phyloP scores from a whole-genome alignment of 345 rosid genomes.

The Gossypium arboreum region DNA sequence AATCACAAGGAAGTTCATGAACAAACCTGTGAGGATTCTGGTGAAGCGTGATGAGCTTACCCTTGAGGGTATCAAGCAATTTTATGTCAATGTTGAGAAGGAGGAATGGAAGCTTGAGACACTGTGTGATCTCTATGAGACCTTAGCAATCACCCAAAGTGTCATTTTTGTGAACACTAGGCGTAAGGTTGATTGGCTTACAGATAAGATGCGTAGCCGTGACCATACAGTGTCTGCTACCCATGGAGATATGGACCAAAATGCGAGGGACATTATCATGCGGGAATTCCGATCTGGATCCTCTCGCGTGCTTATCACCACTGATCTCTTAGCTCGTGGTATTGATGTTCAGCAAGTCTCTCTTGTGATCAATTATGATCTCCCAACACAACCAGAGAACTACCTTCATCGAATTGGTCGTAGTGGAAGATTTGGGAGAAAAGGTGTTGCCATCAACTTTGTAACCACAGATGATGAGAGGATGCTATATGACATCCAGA shows the following conservation, averaged over 20 bases:
- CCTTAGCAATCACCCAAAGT: slow-evolving; percentile 44
- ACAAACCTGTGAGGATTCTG: slow-evolving; percentile 46
- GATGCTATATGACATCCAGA: slow-evolving; percentile 22
- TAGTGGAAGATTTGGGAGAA: slow-evolving; percentile 36
- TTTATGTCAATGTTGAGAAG: no score
- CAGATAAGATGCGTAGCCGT: slow-evolving; percentile 37
- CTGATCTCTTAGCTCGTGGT: slow-evolving; percentile 34
- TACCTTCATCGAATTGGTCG: slow-evolving; percentile 34
- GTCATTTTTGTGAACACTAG: slow-evolving; percentile 44
- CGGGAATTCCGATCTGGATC: slow-evolving; percentile 34
- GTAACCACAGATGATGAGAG: slow-evolving; percentile 24
- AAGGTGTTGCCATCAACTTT: slow-evolving; percentile 32
- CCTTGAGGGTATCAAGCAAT: slow-evolving; percentile 35
- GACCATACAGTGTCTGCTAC: slow-evolving; percentile 33
- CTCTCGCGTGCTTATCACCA: slow-evolving; percentile 36
- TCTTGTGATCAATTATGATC: slow-evolving; percentile 35
- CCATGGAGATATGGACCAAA: slow-evolving; percentile 18
- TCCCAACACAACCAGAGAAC: slow-evolving; percentile 36
- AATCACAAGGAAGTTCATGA: slow-evolving; percentile 49
- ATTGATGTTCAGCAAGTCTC: slow-evolving; percentile 43
- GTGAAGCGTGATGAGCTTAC: slow-evolving; percentile 51
- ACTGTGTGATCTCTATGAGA: slow-evolving; percentile 37
- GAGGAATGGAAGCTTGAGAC: not conserved
- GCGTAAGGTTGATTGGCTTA: slow-evolving; percentile 45
- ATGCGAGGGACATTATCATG: slow-evolving; percentile 19